Evolutionary conservation across 305 asterid genomes (phyloP).

Genomic region (Ruellia speciosa): DNA sequence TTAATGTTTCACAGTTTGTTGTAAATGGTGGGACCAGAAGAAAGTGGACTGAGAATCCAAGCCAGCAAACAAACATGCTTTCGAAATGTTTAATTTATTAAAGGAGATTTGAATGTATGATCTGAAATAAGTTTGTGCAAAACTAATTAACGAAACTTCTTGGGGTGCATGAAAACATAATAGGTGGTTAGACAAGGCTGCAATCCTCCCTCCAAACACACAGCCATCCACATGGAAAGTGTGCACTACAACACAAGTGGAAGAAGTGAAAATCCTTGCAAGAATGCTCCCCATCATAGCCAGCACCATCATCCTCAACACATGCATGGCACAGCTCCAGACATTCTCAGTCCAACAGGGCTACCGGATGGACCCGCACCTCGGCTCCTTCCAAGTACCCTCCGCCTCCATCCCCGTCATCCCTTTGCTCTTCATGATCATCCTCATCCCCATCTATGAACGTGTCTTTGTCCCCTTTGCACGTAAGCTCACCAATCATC

Average conservation of each 20-base stretch:
- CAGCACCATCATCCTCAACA: constrained; percentile 58
- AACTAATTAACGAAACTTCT: too few relatives aligned
- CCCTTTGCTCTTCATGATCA: constrained; percentile 49
- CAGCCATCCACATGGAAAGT: constrained; percentile 33
- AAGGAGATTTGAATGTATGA: too few relatives aligned
- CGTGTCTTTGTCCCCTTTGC: constrained; percentile 38
- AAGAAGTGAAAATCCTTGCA: constrained; percentile 49
- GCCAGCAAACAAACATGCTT: too few relatives aligned
- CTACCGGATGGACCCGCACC: constrained; percentile 32
- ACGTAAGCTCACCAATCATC: constrained; percentile 37
- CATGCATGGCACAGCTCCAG: constrained; percentile 59
- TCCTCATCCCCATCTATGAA: constrained; percentile 54
- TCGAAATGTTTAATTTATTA: too few relatives aligned
- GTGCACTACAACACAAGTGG: constrained; percentile 57
- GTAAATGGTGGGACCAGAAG: too few relatives aligned
- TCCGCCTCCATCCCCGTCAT: constrained; percentile 56
- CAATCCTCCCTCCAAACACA: constrained; percentile 27
- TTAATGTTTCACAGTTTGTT: too few relatives aligned
- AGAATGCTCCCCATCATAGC: constrained; percentile 59
- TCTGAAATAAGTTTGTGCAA: too few relatives aligned
- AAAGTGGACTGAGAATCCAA: too few relatives aligned
- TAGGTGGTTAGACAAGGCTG: constrained; percentile 64
- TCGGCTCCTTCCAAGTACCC: constrained; percentile 41
- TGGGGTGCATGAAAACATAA: neutral
- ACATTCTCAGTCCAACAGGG: constrained; percentile 66